Base-by-base conservation (phyloP, 2,329 filamentous ascomycete genomes). In the Diaporthe australafricana region DNA sequence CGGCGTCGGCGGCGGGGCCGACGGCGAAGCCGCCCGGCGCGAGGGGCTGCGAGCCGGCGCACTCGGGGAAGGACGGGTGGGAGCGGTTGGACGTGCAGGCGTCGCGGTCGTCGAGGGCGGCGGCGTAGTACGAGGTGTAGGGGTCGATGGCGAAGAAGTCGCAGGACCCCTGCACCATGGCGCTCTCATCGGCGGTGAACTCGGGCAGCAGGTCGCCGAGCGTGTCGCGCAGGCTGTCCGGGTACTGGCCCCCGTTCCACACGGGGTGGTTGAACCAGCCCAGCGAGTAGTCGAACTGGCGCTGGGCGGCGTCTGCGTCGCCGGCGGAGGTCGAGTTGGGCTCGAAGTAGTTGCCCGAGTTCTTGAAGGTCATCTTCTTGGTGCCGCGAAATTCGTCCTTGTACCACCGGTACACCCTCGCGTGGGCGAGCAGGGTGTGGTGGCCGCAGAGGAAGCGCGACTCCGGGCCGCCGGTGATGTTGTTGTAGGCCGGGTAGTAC, bases 101-200 rank as follows among this genome's bases (percentile, higher is more conserved):
- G 9, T 53, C 55, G 3, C 16, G 22, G 14, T 60, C 68, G 56
- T 52, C 56, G 22, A 50, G 48, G 12, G 68, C 68, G 2, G 55
- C 32, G 20, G 35, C 68, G 32, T 48, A 52, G 68, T 55, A 55
- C 1, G 68, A 70, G 3, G 68, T 63, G 56, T 63, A 63, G 12
- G 68, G 55, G 68, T 70, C 68, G 45, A 70, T 70, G 16, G 68
- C 68, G 45, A 53, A 70, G 45, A 63, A 63, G 56, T 70, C 68
- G 47, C 68, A 70, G 22, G 68, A 70, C 22, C 68, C 68, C 5
- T 50, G 38, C 45, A 63, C 60, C 12, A 52, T 22, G 4, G 53
- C 68, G 32, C 55, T 62, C 42, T 70, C 55, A 20, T 70, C 45
- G 32, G 48, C 56, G 32, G 68, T 70, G 25, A 63, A 63, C 8